Conservation (phyloP, 768 basidiomycete genomes). For the Mycena filopes region DNA sequence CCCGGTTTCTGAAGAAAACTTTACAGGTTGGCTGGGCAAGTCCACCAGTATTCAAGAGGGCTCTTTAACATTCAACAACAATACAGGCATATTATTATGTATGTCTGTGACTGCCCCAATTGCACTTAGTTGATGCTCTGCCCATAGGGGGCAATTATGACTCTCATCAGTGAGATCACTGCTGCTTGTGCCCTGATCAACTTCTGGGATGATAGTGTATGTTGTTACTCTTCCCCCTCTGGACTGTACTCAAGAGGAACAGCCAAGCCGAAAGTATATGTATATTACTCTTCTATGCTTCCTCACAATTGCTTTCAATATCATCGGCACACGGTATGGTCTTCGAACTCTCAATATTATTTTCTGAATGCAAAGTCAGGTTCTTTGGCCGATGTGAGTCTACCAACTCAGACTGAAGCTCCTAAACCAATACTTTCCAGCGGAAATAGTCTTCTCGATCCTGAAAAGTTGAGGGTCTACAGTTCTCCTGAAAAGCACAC, state of each 20-base stretch:
- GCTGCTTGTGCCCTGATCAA: not conserved
- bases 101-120: no score
- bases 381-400: conserved; percentile 4
- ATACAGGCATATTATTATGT: no score
- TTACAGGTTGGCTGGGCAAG: no score
- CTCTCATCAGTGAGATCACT: not conserved
- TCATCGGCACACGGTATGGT: not conserved
- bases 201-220: not conserved
- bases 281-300: conserved; percentile 1
- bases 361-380: not conserved
- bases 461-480: not conserved
- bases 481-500: not conserved
- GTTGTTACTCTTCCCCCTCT: not conserved
- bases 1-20: no score
- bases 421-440: not conserved
- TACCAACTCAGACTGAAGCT: not conserved
- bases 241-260: not conserved
- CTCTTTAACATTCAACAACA: no score
- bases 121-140: no score
- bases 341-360: not conserved
- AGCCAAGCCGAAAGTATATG: not conserved
- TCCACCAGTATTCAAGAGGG: no score
- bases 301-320: not conserved
- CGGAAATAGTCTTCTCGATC: not conserved
- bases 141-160: not conserved